Base-by-base conservation (phyloP, 371 early-diverging fungal genomes). In the Circinella minor region DNA sequence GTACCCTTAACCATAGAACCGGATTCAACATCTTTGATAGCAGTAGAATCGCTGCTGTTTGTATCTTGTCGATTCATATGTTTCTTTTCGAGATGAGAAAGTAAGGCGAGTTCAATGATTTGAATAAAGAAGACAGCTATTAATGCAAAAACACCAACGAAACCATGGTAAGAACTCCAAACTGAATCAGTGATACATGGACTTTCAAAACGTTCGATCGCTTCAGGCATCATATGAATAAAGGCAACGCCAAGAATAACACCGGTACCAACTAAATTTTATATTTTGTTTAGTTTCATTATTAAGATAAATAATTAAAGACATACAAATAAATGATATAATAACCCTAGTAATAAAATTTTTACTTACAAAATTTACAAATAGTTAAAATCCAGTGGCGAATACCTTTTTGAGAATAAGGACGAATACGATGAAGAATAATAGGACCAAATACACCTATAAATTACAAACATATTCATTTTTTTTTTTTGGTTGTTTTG, bases 241-340 rank as follows among this genome's bases (percentile, higher is more conserved):
- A 94, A 91, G 10, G 91, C 93, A 8, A 93, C 92, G 2, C 92
- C 87, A 64, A 94, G 83, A 63, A 95, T 92, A 14, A 95, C 89
- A 65, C 95, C 95, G 3, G 91, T 91, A 65, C 94, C 92, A 68
- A 94, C 77, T 82, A 67, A 8, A 34, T 18, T n/a, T 55, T n/a
- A 1, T 3, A 1, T 1, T 55, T 15, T 63, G 2, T 9, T 13
- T 63, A 46, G 9, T 11, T 39, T 1, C 14, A 47, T 15, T 38
- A 62, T 6, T 38, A 15, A 14, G 14, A 18, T 54, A 34, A 39
- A 18, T 46, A 13, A 57, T 20, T 46, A 51, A 27, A 65, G 15
- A 57, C 36, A 64, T 20, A 11, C 39, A 38, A 7, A 43, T 10
- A 38, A 3, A 27, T 8, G 18, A 20, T 57, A 43, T 71, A 46